Base-by-base conservation (phyloP, 257 asterid species). In the Solanum verrucosum region DNA sequence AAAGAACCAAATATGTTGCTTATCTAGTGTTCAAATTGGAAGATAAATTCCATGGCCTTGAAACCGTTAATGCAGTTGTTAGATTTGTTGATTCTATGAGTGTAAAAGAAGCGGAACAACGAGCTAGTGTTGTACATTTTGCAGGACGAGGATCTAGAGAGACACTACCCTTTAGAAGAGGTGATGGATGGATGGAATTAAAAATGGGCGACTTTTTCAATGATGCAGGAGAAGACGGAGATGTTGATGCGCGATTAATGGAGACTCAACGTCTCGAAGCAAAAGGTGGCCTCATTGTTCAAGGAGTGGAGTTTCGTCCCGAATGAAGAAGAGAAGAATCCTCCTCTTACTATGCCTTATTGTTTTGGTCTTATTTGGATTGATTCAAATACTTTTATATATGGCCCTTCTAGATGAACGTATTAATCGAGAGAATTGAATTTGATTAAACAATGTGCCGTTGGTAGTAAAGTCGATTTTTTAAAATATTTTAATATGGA, bases 121-220 rank as follows among this genome's bases (percentile, higher is more conserved):
- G 31, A 27, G 90, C 86, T 4, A 59, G 25, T 40, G 16, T 27
- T 40, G 81, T 31, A 21, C 34, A 87, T 82, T 25, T 72, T 42
- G 34, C 84, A 68, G 87, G 5, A 85, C 89, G 75, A 91, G 81
- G 82, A 90, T 87, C 59, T 13, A 67, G 87, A 91, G 49, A 60
- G 89, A 40, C 90, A 93, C 3, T n/a, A n/a, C 72, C 72, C 33
- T 25, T n/a, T 25, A 88, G 4, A 84, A 92, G 96, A 86, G 85
- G 72, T 10, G 96, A 93, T 40, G 95, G 97, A 34, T 94, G 97
- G 98, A 34, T 91, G 91, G 98, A 95, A 90, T 88, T 92, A 3
- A 90, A 89, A 31, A 73, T 94, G 84, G 97, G 95, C 7, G 92
- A 84, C 79, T 94, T 95, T 82, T 87, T 86, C 89, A 70, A 70